Evolutionary conservation across 2,329 filamentous ascomycete species (phyloP), one percentile per base, ranked within the genome.

Genomic region (Diaporthe sp.): DNA sequence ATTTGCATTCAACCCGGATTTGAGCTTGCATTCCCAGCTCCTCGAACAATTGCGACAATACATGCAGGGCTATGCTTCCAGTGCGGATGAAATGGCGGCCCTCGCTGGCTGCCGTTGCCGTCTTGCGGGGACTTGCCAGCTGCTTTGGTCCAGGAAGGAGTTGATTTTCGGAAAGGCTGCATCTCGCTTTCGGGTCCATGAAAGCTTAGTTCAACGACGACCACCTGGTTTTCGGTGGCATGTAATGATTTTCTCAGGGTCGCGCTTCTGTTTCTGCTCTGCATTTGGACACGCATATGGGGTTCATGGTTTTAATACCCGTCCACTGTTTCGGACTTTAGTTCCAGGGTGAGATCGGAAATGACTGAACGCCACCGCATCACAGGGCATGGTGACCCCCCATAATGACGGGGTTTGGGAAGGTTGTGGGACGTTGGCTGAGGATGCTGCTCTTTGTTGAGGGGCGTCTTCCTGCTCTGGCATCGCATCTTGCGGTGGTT

Each of bases 231-330:
- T 34, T 65, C 57, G 71, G 71, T 65, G 71, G 71, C 49, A 42
- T 44, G 49, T 73, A 65, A 73, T 73, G 71, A 55, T 31, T 73
- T 39, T 34, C 1, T 44, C 25, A 65, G 58, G 28, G 49, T 47
- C 34, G 71, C 44, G 22, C n/a, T 73, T 73, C 49, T 73, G 47
- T 73, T 65, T 63, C 39, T 65, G 34, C n/a, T 65, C 49, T 63
- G 42, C 57, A 61, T 61, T 51, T 53, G 17, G 42, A 51, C 55
- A 42, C n/a, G 58, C 44, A 63, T 53, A 31, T 47, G 60, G 57
- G 71, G 71, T 55, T 60, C 42, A 61, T 72, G 71, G 55, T 72
- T 47, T 61, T 72, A 68, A 70, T 70, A 70, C 47, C 65, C 65
- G 44, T 72, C 71, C 71, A 63, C 70, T 61, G 70, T 47, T 60